Evolutionary conservation across 352 stramenopile species (phyloP).

Genomic region (Globisporangium uncinulatum): DNA sequence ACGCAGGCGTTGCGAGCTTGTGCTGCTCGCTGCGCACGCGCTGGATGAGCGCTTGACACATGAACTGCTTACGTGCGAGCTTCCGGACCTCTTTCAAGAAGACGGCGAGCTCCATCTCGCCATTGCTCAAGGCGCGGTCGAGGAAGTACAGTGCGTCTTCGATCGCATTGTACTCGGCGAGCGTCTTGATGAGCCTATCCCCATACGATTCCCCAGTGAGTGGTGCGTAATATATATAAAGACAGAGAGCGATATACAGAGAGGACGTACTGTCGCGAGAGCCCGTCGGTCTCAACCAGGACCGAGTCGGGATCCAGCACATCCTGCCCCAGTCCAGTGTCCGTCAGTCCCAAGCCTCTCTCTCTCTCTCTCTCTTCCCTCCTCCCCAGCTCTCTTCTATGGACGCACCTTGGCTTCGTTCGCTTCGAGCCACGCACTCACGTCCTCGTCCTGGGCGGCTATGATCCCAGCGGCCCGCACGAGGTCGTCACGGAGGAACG

Average conservation of each 20-base stretch:
- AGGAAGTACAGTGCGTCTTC: slow-evolving; percentile 91
- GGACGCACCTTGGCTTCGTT: slow-evolving; percentile 59
- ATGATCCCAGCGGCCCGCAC: slow-evolving; percentile 42
- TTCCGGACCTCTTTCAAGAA: slow-evolving; percentile 90
- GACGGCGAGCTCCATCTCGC: slow-evolving; percentile 71
- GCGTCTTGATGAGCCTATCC: slow-evolving; percentile 59
- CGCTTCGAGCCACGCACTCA: slow-evolving; percentile 61
- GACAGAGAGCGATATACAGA: neutral
- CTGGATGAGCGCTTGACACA: slow-evolving; percentile 82
- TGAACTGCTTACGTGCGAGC: slow-evolving; percentile 88
- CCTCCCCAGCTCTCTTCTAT: no score
- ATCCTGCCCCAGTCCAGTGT: slow-evolving; percentile 23
- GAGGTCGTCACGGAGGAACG: slow-evolving; percentile 68
- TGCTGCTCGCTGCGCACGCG: slow-evolving; percentile 84
- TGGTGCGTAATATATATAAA: neutral
- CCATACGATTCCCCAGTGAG: neutral
- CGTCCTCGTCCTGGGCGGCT: slow-evolving; percentile 50
- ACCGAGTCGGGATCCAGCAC: slow-evolving; percentile 74
- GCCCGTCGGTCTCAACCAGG: slow-evolving; percentile 61
- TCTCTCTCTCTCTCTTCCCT: no score
- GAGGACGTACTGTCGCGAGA: slow-evolving; percentile 77
- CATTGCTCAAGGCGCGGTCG: slow-evolving; percentile 85
- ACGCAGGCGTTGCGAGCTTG: slow-evolving; percentile 46
- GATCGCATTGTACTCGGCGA: slow-evolving; percentile 85
- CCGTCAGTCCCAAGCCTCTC: neutral